These are phyloP conservation scores for Tetrapisispora taiwanensis DNA, from an alignment of 805 yeast species.

Conservation along the genomic window DNA sequence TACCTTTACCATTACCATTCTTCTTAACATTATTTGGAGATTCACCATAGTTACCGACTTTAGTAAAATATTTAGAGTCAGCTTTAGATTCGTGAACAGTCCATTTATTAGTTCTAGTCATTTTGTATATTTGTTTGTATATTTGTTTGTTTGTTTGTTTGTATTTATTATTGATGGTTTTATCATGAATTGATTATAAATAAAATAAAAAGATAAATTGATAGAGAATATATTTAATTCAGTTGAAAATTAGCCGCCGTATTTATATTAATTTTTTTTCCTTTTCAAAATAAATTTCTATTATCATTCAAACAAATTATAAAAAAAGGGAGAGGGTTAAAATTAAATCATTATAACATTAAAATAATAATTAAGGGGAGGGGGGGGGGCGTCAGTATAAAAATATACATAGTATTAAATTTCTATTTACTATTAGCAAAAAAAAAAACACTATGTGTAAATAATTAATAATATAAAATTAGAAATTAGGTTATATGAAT, in stretches of 20 bases:
- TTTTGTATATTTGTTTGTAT: slow-evolving; percentile 17
- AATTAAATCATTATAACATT: too few relatives aligned
- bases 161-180: neutral
- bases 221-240: neutral
- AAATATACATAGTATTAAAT: too few relatives aligned
- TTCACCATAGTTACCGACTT: slow-evolving; percentile 55
- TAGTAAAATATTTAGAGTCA: slow-evolving; percentile 68
- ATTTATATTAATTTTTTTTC: neutral
- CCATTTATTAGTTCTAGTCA: slow-evolving; percentile 80
- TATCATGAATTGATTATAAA: neutral
- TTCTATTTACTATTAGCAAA: too few relatives aligned
- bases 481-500: too few relatives aligned
- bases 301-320: too few relatives aligned
- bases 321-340: too few relatives aligned
- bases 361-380: too few relatives aligned
- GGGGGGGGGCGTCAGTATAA: too few relatives aligned
- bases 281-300: too few relatives aligned
- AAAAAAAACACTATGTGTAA: too few relatives aligned
- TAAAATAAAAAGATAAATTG: neutral
- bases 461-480: too few relatives aligned
- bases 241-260: neutral
- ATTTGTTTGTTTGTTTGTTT: slow-evolving; percentile 1
- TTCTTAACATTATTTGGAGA: slow-evolving; percentile 74
- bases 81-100: slow-evolving; percentile 48
- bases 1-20: slow-evolving; percentile 75